A percentile compares a stretch with the other conserved stretches of the same genome.
Evolutionary conservation across 768 basidiomycete species (phyloP).

Genomic region (Leccinum barrowsii): DNA sequence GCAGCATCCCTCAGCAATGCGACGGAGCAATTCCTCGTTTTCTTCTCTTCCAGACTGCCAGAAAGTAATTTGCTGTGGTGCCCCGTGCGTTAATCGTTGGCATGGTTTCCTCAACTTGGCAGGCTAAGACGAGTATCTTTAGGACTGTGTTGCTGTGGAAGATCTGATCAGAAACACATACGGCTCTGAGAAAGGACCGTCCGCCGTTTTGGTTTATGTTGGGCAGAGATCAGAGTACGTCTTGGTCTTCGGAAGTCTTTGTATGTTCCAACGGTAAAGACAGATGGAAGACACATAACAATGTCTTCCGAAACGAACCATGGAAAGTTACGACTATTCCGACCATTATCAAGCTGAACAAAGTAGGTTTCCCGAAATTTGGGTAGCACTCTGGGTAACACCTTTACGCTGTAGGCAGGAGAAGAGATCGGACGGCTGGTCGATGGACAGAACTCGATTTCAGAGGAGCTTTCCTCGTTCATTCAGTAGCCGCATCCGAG

Average conservation of each 20-base stretch:
- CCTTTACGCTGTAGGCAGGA: slow-evolving; percentile 16
- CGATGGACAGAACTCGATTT: slow-evolving; percentile 25
- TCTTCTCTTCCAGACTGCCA: slow-evolving; percentile 64
- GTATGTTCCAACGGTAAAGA: not conserved
- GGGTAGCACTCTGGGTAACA: not conserved
- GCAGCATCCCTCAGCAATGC: slow-evolving; percentile 36
- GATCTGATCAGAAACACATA: slow-evolving; percentile 51
- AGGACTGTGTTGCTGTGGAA: slow-evolving; percentile 72
- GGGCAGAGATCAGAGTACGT: slow-evolving; percentile 63
- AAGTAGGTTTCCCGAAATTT: slow-evolving; percentile 41
- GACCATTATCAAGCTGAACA: slow-evolving; percentile 57
- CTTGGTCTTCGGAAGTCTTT: not conserved
- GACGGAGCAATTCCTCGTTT: slow-evolving; percentile 57
- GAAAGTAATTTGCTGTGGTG: slow-evolving; percentile 59
- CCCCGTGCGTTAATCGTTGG: slow-evolving; percentile 44
- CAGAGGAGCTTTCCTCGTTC: slow-evolving; percentile 19
- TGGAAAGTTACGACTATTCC: slow-evolving; percentile 62
- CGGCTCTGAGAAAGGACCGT: slow-evolving; percentile 38
- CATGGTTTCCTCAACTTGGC: not conserved
- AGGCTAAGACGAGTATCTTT: slow-evolving; percentile 16
- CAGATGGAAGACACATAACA: slow-evolving; percentile 66
- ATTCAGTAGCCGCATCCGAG: slow-evolving; percentile 14
- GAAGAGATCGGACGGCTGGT: slow-evolving; percentile 29
- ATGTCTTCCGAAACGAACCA: slow-evolving; percentile 57
- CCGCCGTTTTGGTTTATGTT: slow-evolving; percentile 63